phyloP scores from a whole-genome alignment of 2,329 filamentous ascomycete genomes.

The Cladosporium sp. region DNA sequence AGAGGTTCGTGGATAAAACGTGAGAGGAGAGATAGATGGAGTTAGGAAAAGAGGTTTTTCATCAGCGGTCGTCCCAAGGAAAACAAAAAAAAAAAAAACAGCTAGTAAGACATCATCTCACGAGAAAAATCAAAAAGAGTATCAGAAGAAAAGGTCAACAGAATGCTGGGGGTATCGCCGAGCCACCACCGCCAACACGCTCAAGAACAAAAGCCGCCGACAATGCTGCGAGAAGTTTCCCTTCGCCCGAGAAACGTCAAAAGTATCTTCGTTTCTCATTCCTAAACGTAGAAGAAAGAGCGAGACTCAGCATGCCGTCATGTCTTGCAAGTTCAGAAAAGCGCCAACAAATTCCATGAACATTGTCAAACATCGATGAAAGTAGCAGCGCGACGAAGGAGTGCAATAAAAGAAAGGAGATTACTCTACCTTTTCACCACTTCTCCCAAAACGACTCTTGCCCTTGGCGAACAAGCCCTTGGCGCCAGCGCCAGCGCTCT shows the following conservation, averaged over 20 bases:
- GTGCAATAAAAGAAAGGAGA: conserved; percentile 49
- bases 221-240: neutral
- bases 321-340: conserved; percentile 18
- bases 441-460: conserved; percentile 69
- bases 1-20: neutral
- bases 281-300: conserved; percentile 21
- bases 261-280: conserved; percentile 18
- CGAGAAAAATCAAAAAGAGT: conserved; percentile 13
- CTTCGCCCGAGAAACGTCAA: neutral
- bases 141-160: conserved; percentile 6
- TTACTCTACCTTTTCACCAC: conserved; percentile 81
- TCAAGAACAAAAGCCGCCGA: neutral
- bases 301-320: conserved; percentile 25
- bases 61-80: conserved; percentile 19
- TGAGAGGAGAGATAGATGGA: conserved; percentile 8
- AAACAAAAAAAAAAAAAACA: neutral
- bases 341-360: neutral
- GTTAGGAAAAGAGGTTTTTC: conserved; percentile 13
- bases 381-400: conserved; percentile 20
- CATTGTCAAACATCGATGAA: neutral
- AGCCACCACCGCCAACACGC: conserved; percentile 16
- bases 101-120: conserved; percentile 17
- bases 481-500: conserved; percentile 82
- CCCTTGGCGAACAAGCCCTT: conserved; percentile 91
- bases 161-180: conserved; percentile 16